Base-by-base conservation (phyloP, 768 basidiomycete genomes). In the Suillus paluster region DNA sequence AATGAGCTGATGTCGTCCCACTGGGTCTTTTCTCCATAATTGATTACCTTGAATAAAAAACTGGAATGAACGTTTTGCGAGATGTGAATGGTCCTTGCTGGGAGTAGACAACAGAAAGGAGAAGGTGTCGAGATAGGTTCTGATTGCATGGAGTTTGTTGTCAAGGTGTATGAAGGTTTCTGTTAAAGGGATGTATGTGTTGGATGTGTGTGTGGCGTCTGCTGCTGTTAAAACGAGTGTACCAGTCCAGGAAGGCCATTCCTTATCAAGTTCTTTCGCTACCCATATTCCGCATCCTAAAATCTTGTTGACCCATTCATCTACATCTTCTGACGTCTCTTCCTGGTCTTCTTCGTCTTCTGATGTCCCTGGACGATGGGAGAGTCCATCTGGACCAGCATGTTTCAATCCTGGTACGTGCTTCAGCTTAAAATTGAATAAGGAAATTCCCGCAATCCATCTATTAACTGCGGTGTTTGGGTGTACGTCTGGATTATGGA, bases 341-440 rank as follows among this genome's bases (percentile, higher is more conserved):
- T n/a, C n/a, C n/a, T 54, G 33, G 5, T 39, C 55, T 33, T 74
- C 68, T 15, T 62, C 67, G 0, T 65, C 66, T n/a, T n/a, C n/a
- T n/a, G n/a, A n/a, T n/a, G 12, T 68, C 65, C 6, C 46, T 45
- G 49, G 2, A 30, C 70, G 44, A 17, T 72, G 56, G 0, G 73
- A 79, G 0, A 78, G 57, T 4, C 73, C 75, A 60, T 80, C 76
- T 0, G 77, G 72, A 0, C 70, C 68, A 48, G 67, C 67, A 14
- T 62, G 60, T 14, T n/a, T 62, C 0, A 34, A 27, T 0, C 67
- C 72, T 0, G 75, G 68, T 3, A 78, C 64, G 52, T 79, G 78
- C 3, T 62, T 53, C 10, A 78, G 66, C 0, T 57, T 59, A 63
- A 80, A 79, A 25, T 72, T 49, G 58, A 79, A 76, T 11, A 65